A percentile compares a stretch with the other conserved stretches of the same genome.
Evolutionary conservation across 2,329 filamentous ascomycete species (phyloP).

Genomic region (Macrophomina pseudophaseolina): DNA sequence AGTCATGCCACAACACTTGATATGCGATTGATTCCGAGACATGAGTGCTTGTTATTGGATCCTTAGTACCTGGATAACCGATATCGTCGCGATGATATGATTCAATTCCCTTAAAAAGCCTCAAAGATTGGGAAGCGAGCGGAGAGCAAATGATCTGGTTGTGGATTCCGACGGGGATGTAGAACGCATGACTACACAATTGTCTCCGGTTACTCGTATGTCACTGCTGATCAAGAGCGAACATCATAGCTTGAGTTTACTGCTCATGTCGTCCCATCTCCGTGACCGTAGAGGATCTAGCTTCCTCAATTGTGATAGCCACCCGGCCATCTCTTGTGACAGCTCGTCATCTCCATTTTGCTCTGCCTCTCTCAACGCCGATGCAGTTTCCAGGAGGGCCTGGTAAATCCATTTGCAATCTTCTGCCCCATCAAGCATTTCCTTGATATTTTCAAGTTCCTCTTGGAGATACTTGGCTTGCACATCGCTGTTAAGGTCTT

Average conservation of each 20-base stretch:
- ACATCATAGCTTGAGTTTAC: conserved; percentile 20
- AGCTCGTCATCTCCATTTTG: conserved; percentile 53
- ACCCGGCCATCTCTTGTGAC: conserved; percentile 55
- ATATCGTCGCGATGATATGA: no score
- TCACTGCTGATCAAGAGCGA: not conserved
- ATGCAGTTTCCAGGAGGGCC: conserved; percentile 76
- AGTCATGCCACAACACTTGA: no score
- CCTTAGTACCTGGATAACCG: no score
- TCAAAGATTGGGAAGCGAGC: no score
- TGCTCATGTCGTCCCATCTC: conserved; percentile 68
- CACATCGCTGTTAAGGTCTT: conserved; percentile 65
- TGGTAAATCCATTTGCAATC: conserved; percentile 91
- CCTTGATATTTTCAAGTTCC: conserved; percentile 77
- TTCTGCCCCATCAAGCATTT: conserved; percentile 68
- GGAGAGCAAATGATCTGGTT: no score
- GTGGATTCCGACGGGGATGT: not conserved
- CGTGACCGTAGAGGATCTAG: conserved; percentile 77
- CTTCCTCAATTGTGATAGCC: conserved; percentile 68
- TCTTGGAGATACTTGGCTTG: conserved; percentile 67
- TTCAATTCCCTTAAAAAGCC: no score
- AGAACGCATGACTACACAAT: no score
- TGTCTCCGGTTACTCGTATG: not conserved
- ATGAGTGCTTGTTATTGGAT: no score
- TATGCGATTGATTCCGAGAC: no score
- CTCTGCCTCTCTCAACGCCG: conserved; percentile 35